Conservation (phyloP, 495 filamentous ascomycete genomes). For the Penicillium diatomitis region DNA sequence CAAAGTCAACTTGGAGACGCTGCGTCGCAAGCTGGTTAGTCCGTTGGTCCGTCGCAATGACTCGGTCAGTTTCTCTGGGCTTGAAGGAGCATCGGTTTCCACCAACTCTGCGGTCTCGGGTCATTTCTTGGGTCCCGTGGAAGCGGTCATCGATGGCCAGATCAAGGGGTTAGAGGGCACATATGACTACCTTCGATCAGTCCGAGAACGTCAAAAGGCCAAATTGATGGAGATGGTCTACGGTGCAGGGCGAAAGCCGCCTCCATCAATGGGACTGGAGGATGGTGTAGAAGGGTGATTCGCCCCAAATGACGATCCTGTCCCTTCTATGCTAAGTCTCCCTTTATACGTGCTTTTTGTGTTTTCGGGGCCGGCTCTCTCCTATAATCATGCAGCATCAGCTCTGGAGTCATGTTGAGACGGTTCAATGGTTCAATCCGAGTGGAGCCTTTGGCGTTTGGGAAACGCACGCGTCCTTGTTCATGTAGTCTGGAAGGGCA, state of each 20-base stretch:
- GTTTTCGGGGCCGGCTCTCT: background rate
- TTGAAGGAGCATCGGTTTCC: conserved; percentile 14
- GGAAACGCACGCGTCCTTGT: background rate
- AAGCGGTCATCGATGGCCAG: conserved; percentile 64
- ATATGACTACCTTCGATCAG: conserved; percentile 60
- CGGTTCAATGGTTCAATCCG: background rate
- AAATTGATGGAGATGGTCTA: conserved; percentile 76
- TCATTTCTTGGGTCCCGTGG: conserved; percentile 48
- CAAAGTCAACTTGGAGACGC: conserved; percentile 69
- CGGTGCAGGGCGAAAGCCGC: conserved; percentile 42
- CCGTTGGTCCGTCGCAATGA: conserved; percentile 67
- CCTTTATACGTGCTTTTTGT: background rate
- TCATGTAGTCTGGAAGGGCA: background rate
- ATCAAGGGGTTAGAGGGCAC: conserved; percentile 72
- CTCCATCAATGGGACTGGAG: conserved; percentile 17
- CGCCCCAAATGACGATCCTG: background rate
- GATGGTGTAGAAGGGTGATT: conserved; percentile 2
- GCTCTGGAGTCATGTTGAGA: conserved; percentile 1
- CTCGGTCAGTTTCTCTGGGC: conserved; percentile 34
- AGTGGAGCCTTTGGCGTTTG: background rate
- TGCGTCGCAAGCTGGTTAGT: conserved; percentile 68
- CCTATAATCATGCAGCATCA: conserved; percentile 1
- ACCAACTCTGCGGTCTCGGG: conserved; percentile 27
- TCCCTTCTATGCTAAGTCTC: background rate
- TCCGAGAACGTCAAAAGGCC: conserved; percentile 69